Evolutionary conservation across 768 basidiomycete species (phyloP), one percentile per base, ranked within the genome.

Genomic region (Mycena olivaceomarginata): DNA sequence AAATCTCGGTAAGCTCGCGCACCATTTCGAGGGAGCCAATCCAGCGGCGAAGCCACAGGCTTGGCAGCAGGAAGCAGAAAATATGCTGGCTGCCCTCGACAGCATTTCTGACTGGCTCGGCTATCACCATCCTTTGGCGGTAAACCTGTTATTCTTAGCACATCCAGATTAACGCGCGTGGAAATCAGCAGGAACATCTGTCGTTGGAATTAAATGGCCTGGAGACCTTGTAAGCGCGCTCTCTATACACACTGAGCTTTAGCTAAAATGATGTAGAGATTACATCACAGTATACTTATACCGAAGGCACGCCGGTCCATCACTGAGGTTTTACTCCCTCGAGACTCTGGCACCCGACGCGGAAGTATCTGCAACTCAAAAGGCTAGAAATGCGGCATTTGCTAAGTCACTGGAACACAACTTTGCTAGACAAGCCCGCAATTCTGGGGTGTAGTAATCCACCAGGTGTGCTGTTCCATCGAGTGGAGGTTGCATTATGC

Each of bases 261-360:
- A 16, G 60, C 37, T 46, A 16, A 71, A 41, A 31, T 22, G 16
- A 77, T 67, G 13, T 75, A 82, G 81, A 46, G 68, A 83, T 9
- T 83, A 80, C 76, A 82, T 72, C 72, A 43, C 91, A 51, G 86
- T 93, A 51, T 86, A 88, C 65, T 25, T 25, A 25, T 95, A 94
- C 81, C 82, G 84, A 62, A 89, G 91, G 15, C 93, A 94, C 56
- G 82, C 87, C n/a, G 83, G 86, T 20, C 83, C 85, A 9, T 91
- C 92, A 5, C 85, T 95, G 74, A 90, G 94, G n/a, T 95, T 94
- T 77, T 93, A 96, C 79, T 84, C 91, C 0, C 82, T 94, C 22
- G 86, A 89, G 65, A 82, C 85, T 5, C 81, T 87, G 12, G 81
- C 80, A 9, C 59, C 39, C 39, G 76, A 75, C 67, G 48, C 68